Percentiles rank a stretch among this genome's conserved stretches.
These are phyloP conservation scores for Periglandula ipomoeae DNA, from an alignment of 2,329 filamentous ascomycete genomes.

Conservation along the genomic window DNA sequence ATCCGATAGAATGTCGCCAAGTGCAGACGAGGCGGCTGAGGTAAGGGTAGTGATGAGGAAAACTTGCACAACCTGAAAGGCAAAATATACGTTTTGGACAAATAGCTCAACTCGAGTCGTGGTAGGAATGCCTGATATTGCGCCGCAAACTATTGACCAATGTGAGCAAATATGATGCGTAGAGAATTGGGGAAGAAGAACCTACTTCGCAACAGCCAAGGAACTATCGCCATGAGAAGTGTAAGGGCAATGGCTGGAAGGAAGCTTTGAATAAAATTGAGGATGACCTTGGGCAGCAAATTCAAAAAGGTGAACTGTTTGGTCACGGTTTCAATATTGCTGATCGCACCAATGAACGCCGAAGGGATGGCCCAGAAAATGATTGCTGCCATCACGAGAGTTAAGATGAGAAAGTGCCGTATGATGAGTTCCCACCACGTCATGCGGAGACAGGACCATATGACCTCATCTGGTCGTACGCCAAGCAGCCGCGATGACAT, in stretches of 20 bases:
- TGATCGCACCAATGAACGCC: slow-evolving; percentile 73
- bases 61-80: slow-evolving; percentile 83
- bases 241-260: slow-evolving; percentile 72
- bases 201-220: slow-evolving; percentile 61
- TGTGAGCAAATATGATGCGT: slow-evolving; percentile 9
- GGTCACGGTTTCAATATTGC: slow-evolving; percentile 67
- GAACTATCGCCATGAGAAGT: slow-evolving; percentile 78
- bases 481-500: slow-evolving; percentile 83
- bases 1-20: slow-evolving; percentile 51
- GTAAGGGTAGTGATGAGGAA: slow-evolving; percentile 81
- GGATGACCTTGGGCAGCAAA: slow-evolving; percentile 57
- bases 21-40: slow-evolving; percentile 67
- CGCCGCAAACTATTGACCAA: slow-evolving; percentile 57
- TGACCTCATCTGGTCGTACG: slow-evolving; percentile 69
- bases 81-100: slow-evolving; percentile 86
- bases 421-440: slow-evolving; percentile 79
- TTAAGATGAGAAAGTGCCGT: slow-evolving; percentile 58
- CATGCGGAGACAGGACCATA: slow-evolving; percentile 80
- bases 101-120: slow-evolving; percentile 74
- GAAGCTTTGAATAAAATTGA: slow-evolving; percentile 77
- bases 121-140: slow-evolving; percentile 70
- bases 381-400: slow-evolving; percentile 68
- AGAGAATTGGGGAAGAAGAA: neutral
- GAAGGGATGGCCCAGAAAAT: slow-evolving; percentile 78
- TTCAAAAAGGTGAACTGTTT: slow-evolving; percentile 62